Percentiles rank a stretch among this genome's conserved stretches.
Evolutionary conservation across 306 rosid species (phyloP).

Genomic region (Lathyrus oleraceus): DNA sequence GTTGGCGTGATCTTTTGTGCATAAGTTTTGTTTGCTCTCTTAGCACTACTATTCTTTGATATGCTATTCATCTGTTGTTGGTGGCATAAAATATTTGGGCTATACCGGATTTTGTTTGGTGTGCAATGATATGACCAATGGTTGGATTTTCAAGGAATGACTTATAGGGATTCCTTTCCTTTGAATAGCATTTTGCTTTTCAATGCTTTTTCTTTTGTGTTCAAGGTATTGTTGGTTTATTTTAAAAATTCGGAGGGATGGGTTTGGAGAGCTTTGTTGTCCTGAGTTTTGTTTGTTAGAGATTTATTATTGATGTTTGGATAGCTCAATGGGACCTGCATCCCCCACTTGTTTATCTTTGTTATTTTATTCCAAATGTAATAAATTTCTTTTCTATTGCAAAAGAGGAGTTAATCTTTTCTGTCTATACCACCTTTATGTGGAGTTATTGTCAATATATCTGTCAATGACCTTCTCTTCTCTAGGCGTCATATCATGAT

Average conservation of each 20-base stretch:
- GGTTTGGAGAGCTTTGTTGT: conserved; percentile 23
- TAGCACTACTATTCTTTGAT: conserved; percentile 12
- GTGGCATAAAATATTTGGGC: conserved; percentile 17
- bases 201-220: conserved; percentile 18
- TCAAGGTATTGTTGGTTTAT: not conserved
- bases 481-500: conserved; percentile 13
- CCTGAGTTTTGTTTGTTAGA: conserved; percentile 24
- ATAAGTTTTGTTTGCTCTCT: conserved; percentile 21
- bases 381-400: not conserved
- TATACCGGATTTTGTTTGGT: conserved; percentile 27
- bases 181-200: conserved; percentile 28
- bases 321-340: conserved; percentile 8
- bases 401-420: conserved; percentile 19
- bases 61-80: conserved; percentile 22
- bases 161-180: conserved; percentile 15
- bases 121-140: conserved; percentile 22
- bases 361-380: conserved; percentile 13
- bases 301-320: conserved; percentile 25
- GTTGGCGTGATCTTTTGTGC: conserved; percentile 51
- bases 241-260: conserved; percentile 7
- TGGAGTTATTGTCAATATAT: conserved; percentile 23
- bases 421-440: not conserved
- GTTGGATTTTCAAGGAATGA: conserved; percentile 23
- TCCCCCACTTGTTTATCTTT: not conserved
- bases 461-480: conserved; percentile 19